Percentiles rank a stretch among this genome's conserved stretches.
phyloP scores from a whole-genome alignment of 805 yeast species.

The Candida parachauliodes region DNA sequence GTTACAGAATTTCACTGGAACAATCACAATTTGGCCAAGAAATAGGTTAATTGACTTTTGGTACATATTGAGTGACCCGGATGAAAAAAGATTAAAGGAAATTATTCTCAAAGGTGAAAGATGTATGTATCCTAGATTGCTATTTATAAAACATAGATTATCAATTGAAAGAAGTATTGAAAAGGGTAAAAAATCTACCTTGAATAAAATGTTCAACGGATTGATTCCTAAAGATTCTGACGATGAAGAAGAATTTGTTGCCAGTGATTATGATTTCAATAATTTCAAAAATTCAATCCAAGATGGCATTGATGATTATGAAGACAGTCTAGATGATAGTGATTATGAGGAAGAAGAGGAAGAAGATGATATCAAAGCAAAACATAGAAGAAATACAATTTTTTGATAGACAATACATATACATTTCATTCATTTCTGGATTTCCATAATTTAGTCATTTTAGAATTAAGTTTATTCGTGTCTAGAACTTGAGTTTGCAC shows the following conservation, averaged over 20 bases:
- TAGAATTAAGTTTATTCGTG: constrained; percentile 24
- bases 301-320: constrained; percentile 13
- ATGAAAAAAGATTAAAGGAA: constrained; percentile 49
- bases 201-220: constrained; percentile 12
- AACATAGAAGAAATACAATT: constrained; percentile 7
- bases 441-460: constrained; percentile 10
- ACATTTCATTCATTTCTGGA: not conserved
- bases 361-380: not conserved
- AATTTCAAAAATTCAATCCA: constrained; percentile 8
- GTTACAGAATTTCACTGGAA: constrained; percentile 70
- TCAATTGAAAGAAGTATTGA: constrained; percentile 64
- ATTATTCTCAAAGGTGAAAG: constrained; percentile 62
- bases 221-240: constrained; percentile 9
- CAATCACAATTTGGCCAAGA: constrained; percentile 75
- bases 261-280: constrained; percentile 8
- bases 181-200: constrained; percentile 36
- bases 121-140: constrained; percentile 61
- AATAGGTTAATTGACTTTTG: constrained; percentile 55
- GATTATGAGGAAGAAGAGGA: constrained; percentile 3
- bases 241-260: constrained; percentile 7
- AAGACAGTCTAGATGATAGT: constrained; percentile 2
- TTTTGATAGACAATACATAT: constrained; percentile 3
- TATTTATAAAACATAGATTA: constrained; percentile 62
- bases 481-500: constrained; percentile 22
- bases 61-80: constrained; percentile 67